Evolutionary conservation across 768 basidiomycete genomes (phyloP).

Genomic region (Hygrocybe punicea): DNA sequence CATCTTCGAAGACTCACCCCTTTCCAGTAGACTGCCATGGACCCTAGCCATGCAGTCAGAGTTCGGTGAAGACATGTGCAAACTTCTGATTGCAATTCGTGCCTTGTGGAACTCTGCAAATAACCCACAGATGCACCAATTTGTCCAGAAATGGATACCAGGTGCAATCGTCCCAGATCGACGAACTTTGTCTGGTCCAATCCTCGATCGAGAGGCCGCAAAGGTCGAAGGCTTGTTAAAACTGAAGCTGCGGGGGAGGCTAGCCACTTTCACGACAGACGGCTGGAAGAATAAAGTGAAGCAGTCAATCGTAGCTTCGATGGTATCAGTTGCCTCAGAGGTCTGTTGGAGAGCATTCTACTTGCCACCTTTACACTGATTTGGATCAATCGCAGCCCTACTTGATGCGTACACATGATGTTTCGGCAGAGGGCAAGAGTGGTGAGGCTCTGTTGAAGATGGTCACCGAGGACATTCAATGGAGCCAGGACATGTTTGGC

Average conservation of each 20-base stretch:
- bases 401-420: constrained; percentile 19
- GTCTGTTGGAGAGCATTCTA: constrained; percentile 16
- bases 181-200: constrained; percentile 21
- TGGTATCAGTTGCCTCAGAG: constrained; percentile 24
- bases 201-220: constrained; percentile 13
- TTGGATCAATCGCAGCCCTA: constrained; percentile 3
- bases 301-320: constrained; percentile 21
- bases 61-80: constrained; percentile 12
- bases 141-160: constrained; percentile 34
- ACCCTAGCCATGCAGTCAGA: constrained; percentile 2
- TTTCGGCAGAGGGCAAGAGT: constrained; percentile 24
- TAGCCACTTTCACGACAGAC: constrained; percentile 26
- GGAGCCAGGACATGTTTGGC: constrained; percentile 15
- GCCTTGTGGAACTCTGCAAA: constrained; percentile 22
- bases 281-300: constrained; percentile 32
- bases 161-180: constrained; percentile 20
- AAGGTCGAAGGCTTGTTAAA: constrained; percentile 8
- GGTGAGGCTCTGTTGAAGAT: constrained; percentile 21
- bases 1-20: neutral
- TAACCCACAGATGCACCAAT: constrained; percentile 31
- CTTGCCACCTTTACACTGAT: neutral
- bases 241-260: constrained; percentile 14
- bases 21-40: constrained; percentile 4
- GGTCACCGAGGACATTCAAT: constrained; percentile 20
- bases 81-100: constrained; percentile 13